Evolutionary conservation across 495 filamentous ascomycete genomes (phyloP).

Genomic region (Penicillium fimorum): DNA sequence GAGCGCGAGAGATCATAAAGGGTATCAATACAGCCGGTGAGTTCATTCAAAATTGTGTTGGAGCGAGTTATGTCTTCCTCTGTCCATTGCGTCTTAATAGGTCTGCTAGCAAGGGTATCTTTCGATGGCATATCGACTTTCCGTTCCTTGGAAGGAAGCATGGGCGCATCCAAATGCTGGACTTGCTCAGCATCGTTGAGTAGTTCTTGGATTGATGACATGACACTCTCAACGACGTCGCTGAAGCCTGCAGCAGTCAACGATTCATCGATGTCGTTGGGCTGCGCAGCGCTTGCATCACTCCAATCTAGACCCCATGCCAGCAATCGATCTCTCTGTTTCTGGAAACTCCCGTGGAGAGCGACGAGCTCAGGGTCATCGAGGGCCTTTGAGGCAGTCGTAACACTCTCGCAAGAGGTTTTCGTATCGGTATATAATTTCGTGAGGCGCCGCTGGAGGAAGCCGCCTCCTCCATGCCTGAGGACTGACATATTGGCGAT

Average conservation of each 20-base stretch:
- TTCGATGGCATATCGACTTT: conserved; percentile 38
- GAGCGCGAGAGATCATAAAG: conserved; percentile 83
- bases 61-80: conserved; percentile 49
- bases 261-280: conserved; percentile 82
- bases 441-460: conserved; percentile 68
- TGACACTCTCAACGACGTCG: conserved; percentile 83
- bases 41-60: conserved; percentile 65
- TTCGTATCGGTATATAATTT: conserved; percentile 93
- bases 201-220: conserved; percentile 84
- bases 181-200: conserved; percentile 80
- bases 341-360: conserved; percentile 57
- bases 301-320: conserved; percentile 93
- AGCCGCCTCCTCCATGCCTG: conserved; percentile 44
- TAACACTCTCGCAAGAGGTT: conserved; percentile 78
- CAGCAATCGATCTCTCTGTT: conserved; percentile 63
- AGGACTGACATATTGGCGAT: conserved; percentile 49
- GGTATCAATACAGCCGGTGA: conserved; percentile 84
- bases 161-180: conserved; percentile 55
- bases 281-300: conserved; percentile 61
- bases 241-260: conserved; percentile 79
- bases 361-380: conserved; percentile 54
- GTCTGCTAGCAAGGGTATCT: conserved; percentile 32
- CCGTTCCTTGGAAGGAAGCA: conserved; percentile 39
- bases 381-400: conserved; percentile 62
- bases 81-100: conserved; percentile 49